A percentile compares a stretch with the other conserved stretches of the same genome.
Conservation (phyloP, 176 grass and related monocot genomes). For the Leersia perrieri region DNA sequence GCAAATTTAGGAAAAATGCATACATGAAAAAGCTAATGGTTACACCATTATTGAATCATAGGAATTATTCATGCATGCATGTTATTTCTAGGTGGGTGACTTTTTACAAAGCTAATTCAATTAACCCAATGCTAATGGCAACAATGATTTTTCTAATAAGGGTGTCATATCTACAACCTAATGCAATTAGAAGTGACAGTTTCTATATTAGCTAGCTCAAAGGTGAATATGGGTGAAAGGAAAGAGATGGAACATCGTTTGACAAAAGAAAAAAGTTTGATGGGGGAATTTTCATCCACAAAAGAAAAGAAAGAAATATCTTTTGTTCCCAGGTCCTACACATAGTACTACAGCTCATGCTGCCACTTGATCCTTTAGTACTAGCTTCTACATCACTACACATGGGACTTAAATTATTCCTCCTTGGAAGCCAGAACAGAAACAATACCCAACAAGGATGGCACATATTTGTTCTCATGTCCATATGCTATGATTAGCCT, state of each 20-base stretch:
- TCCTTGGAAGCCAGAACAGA: constrained; percentile 27
- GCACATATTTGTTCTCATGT: constrained; percentile 26
- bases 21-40: background rate
- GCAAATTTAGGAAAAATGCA: background rate
- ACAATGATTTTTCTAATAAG: background rate
- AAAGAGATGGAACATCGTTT: constrained; percentile 37
- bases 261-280: constrained; percentile 28
- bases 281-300: background rate
- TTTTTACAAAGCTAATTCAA: background rate
- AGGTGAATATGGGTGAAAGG: background rate
- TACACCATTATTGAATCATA: background rate
- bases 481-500: constrained; percentile 16
- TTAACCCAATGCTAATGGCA: constrained; percentile 13
- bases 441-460: constrained; percentile 29
- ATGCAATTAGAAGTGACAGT: constrained; percentile 30
- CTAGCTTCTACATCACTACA: constrained; percentile 23
- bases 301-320: constrained; percentile 14
- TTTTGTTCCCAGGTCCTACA: constrained; percentile 24
- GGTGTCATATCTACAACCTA: constrained; percentile 42
- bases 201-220: background rate
- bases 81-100: background rate
- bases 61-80: background rate
- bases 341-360: background rate
- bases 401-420: constrained; percentile 36
- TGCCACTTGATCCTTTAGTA: constrained; percentile 27